Conservation (phyloP, 2,329 filamentous ascomycete genomes). For the Aspergillus spinulosporus region DNA sequence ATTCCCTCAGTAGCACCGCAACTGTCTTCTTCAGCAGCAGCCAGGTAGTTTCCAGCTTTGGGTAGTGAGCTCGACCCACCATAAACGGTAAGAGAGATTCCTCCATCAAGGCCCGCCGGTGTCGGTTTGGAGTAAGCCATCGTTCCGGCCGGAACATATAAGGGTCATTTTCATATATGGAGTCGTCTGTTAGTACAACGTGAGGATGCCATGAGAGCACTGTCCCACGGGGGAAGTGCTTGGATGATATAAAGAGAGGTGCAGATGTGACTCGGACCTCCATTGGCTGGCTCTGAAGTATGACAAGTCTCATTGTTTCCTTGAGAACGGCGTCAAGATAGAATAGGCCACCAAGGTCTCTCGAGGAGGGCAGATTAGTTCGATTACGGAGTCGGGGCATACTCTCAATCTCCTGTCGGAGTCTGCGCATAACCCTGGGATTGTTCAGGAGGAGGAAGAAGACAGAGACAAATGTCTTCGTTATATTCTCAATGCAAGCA, state of each 20-base stretch:
- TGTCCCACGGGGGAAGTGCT: slow-evolving; percentile 11
- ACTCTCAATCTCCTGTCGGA: slow-evolving; percentile 16
- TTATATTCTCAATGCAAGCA: background rate
- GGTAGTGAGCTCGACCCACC: background rate
- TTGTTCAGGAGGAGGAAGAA: slow-evolving; percentile 13
- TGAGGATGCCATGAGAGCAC: slow-evolving; percentile 14
- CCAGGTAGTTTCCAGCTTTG: slow-evolving; percentile 16
- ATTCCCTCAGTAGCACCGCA: slow-evolving; percentile 18
- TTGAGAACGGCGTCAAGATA: slow-evolving; percentile 25
- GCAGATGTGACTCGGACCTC: slow-evolving; percentile 3
- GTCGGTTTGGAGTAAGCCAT: slow-evolving; percentile 15
- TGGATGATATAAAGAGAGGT: background rate
- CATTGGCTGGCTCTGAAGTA: background rate
- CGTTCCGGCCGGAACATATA: slow-evolving; percentile 19
- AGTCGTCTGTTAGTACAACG: slow-evolving; percentile 1
- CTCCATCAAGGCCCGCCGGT: slow-evolving; percentile 14
- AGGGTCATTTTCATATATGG: slow-evolving; percentile 13
- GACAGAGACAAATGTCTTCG: slow-evolving; percentile 9
- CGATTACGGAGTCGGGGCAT: background rate
- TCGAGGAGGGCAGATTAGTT: slow-evolving; percentile 6
- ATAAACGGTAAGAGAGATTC: slow-evolving; percentile 11
- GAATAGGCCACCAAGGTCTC: slow-evolving; percentile 7
- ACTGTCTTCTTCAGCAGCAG: slow-evolving; percentile 20
- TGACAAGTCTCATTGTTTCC: slow-evolving; percentile 18
- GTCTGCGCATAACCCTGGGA: slow-evolving; percentile 3